Base-by-base conservation (phyloP, 2,329 filamentous ascomycete species). In the Aschersonia sp. region DNA sequence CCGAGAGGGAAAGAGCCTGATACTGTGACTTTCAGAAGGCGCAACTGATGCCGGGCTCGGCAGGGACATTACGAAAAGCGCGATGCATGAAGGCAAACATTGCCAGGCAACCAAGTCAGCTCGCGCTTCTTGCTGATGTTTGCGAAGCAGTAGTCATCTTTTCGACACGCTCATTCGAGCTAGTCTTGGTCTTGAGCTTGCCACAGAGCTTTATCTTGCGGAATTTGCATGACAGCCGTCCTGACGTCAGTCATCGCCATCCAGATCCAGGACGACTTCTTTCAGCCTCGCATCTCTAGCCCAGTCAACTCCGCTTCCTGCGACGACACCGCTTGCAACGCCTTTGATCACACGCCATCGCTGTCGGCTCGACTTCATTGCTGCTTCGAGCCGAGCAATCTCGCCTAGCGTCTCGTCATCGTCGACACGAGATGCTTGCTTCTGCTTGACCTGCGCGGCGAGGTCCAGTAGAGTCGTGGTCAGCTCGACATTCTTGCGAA, bases 241-340 rank as follows among this genome's bases (percentile, higher is more conserved):
- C 7, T 38, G 7, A 12, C 7, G 20, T 44, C 44, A 45, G 12
- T 51, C 50, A 41, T 51, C 47, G 7, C 50, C 50, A 52, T 82
- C 78, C 9, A 71, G 67, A 58, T 86, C 87, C 51, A 94, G 69
- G 30, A 94, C 86, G 51, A 91, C 71, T 46, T 78, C 76, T 50
- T 77, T 72, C 51, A 94, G 66, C 50, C 70, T 72, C 46, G 80
- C 73, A 62, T 94, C 80, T 41, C 75, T 69, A 9, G 78, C 80
- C 88, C 88, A 94, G 58, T 94, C 81, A 47, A 92, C 71, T 44
- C 88, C 88, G 61, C 87, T 94, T 3, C 85, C 86, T 4, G 80
- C 85, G 44, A 94, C 76, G 48, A 89, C 74, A 20, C 84, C 86
- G 57, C 84, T 85, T n/a, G 84, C 74, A 42, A 88, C 78, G 30